These are phyloP conservation scores for Phytophthora melonis DNA, from an alignment of 352 stramenopile genomes.

Conservation along the genomic window DNA sequence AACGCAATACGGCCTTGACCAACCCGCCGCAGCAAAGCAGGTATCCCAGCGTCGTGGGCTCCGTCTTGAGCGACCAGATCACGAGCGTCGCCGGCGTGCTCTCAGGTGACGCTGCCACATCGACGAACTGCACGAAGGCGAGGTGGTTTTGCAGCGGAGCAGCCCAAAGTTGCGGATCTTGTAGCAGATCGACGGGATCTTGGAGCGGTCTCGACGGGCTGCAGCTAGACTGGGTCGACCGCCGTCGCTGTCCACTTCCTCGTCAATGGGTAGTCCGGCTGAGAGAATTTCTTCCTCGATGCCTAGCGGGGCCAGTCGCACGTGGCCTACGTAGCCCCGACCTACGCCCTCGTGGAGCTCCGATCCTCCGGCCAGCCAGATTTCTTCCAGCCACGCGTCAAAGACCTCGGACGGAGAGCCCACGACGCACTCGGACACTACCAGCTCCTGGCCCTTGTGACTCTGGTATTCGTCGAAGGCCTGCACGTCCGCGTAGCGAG, in stretches of 20 bases:
- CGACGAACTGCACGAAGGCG: conserved; percentile 73
- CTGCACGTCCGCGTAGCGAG: conserved; percentile 42
- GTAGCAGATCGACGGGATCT: conserved; percentile 69
- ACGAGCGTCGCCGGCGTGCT: conserved; percentile 54
- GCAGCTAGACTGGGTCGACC: conserved; percentile 38
- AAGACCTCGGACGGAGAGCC: conserved; percentile 60
- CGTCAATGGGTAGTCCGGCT: conserved; percentile 42
- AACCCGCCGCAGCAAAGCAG: conserved; percentile 58
- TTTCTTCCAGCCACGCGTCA: conserved; percentile 66
- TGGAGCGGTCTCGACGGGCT: conserved; percentile 27
- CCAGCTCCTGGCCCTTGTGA: conserved; percentile 66
- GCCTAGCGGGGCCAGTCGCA: conserved; percentile 54
- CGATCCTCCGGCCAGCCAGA: conserved; percentile 49
- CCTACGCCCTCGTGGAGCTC: conserved; percentile 62
- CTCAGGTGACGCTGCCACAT: conserved; percentile 47
- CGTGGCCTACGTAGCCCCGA: conserved; percentile 64
- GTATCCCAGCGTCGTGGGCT: conserved; percentile 49
- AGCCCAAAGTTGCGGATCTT: conserved; percentile 56
- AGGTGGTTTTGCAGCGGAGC: conserved; percentile 64
- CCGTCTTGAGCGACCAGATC: conserved; percentile 60
- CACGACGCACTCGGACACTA: conserved; percentile 64
- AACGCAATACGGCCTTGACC: conserved; percentile 48
- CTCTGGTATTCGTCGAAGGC: conserved; percentile 61
- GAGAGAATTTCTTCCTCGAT: conserved; percentile 78
- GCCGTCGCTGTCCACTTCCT: conserved; percentile 37